Base-by-base conservation (phyloP, 2,329 filamentous ascomycete species). In the Seiridium cupressi region DNA sequence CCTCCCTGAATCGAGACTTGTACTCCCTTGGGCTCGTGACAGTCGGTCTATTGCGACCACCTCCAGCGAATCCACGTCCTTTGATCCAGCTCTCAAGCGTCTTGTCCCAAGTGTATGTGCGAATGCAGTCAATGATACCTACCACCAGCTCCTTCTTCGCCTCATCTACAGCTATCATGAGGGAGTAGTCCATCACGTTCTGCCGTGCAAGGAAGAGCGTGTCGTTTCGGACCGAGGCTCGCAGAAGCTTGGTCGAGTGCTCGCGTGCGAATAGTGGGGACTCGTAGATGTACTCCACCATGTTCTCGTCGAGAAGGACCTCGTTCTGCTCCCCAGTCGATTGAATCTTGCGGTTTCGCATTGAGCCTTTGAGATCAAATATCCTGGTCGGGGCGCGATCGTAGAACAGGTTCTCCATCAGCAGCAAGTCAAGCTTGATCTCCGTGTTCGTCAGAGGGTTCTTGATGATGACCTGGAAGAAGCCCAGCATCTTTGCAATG, bases 81-180 rank as follows among this genome's bases (percentile, higher is more conserved):
- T 99, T 99, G 83, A 99, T 97, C 95, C 95, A 99, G 58, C 90
- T 95, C 78, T 99, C 95, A n/a, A 99, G 85, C 73, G 97, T 97
- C 82, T 99, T 99, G 79, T 99, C 95, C 93, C 95, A 99, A 0
- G 95, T 99, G 73, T 98, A 99, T 0, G 95, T 99, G 59, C 95
- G 88, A 66, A 99, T 98, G 73, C 95, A 98, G 74, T 99, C 94
- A 65, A 99, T 98, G 69, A 99, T 98, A 4, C 95, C 95, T 2
- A 99, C 93, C 11, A 98, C 92, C 11, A 99, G 85, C 76, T 99
- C 94, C 69, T 94, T 93, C 64, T 88, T 86, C 44, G 84, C 83
- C 73, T 97, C 95, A 69, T 99, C 94, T 49, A 99, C 96, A 0
- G 94, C 96, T 58, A 97, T 93, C 95, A 99, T 99, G 49, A 99